Base-by-base conservation (phyloP, 257 asterid species). In the Buddleja alternifolia region DNA sequence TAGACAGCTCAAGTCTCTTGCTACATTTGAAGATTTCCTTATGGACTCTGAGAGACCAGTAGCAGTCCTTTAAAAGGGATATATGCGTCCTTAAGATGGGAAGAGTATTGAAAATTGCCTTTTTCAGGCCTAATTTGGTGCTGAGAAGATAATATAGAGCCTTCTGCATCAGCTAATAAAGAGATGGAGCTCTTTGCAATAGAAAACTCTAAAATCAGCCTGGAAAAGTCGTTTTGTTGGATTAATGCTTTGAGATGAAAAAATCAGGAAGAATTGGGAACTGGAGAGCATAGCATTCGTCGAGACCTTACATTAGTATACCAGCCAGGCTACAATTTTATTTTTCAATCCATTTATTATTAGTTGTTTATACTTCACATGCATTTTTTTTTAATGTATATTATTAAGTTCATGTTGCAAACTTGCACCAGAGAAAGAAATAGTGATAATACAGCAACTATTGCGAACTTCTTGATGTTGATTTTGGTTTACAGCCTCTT, bases 1-100 rank as follows among this genome's bases (percentile, higher is more conserved):
- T 36, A 80, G 82, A 58, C 96, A 93, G 85, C 85, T 93, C 60
- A 86, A 84, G 60, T 79, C 89, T 73, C 96, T 93, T 14, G 90
- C 92, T 1, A 71, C 81, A 11, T 70, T 90, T 15, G 95, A 88
- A 16, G 96, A 93, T 55, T 72, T 88, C 76, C 46, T 78, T 70
- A 59, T 83, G 8, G 89, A 78, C 57, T 67, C 83, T 1, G 86
- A 74, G 40, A 23, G 53, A 44, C 25, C 73, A 54, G 36, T 37
- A 47, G 15, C 61, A 5, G 72, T 54, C 55, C 25, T 17, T 1
- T 74, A 34, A 25, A 32, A 57, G 10, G 21, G 9, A 6, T 5
- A 50, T 3, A 34, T 10, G 1, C 7, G 9, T 45, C 47, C 46
- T 37, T 60, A 55, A 3, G 29, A 8, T 6, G 16, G 17, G 4